A percentile compares a stretch with the other conserved stretches of the same genome.
Conservation (phyloP, 768 basidiomycete genomes). For the Russula vinacea region DNA sequence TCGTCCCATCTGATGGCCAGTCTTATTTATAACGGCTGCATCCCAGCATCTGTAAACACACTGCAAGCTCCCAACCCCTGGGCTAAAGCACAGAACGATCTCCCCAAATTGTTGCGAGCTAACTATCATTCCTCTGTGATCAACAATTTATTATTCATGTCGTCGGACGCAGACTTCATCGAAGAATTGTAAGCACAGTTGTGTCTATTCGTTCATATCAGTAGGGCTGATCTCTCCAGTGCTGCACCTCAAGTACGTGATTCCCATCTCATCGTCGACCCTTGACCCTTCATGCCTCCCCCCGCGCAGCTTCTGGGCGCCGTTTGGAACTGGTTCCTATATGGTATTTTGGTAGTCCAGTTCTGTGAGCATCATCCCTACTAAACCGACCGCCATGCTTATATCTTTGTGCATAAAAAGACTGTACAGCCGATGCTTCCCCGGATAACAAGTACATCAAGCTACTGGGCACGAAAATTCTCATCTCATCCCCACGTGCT, state of each 20-base stretch:
- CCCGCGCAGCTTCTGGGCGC: conserved; percentile 2
- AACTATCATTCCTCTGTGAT: background rate
- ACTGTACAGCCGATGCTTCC: conserved; percentile 22
- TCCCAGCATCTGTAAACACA: background rate
- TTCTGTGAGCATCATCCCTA: conserved; percentile 31
- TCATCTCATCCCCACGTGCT: background rate
- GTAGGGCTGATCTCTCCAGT: background rate
- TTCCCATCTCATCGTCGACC: background rate
- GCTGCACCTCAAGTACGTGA: conserved; percentile 9
- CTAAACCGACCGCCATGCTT: background rate
- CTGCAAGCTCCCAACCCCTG: background rate
- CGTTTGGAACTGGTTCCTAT: conserved; percentile 34
- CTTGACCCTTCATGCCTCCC: background rate
- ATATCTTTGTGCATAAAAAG: background rate
- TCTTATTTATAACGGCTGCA: conserved; percentile 1
- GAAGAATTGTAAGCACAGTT: background rate
- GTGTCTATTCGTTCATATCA: background rate
- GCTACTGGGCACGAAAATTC: conserved; percentile 1
- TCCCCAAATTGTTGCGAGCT: background rate
- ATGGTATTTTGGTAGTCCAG: conserved; percentile 35
- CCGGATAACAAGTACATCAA: conserved; percentile 10
- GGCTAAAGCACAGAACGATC: background rate
- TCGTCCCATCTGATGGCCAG: background rate
- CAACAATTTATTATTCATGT: too few relatives aligned
- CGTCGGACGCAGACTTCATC: too few relatives aligned